These are phyloP conservation scores for Cladosporium sphaerospermum DNA, from an alignment of 2,329 filamentous ascomycete genomes.

Conservation along the genomic window DNA sequence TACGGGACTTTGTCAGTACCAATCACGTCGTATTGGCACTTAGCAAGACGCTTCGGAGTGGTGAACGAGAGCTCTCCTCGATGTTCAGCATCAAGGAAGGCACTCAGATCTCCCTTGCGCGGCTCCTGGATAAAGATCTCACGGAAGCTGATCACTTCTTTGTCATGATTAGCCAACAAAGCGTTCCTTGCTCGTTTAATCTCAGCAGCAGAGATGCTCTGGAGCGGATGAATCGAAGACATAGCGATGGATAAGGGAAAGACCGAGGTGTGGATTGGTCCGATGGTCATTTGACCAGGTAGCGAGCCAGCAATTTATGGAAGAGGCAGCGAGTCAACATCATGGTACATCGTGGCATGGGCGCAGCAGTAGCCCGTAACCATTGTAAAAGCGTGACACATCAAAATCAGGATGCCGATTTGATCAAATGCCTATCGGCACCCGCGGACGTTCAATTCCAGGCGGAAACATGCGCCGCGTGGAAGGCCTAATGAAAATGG, in stretches of 20 bases:
- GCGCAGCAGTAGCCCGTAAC: too few species aligned
- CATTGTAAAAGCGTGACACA: too few species aligned
- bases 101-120: conserved; percentile 23
- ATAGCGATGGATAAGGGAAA: neutral
- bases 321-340: too few species aligned
- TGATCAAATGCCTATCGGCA: too few species aligned
- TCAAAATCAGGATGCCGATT: too few species aligned
- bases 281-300: too few species aligned
- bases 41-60: conserved; percentile 40
- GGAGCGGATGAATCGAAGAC: neutral
- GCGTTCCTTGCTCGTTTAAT: neutral
- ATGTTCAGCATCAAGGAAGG: conserved; percentile 28
- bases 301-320: too few species aligned
- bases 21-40: conserved; percentile 53
- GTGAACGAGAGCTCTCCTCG: conserved; percentile 19
- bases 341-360: too few species aligned
- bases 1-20: conserved; percentile 44
- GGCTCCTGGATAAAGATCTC: conserved; percentile 28
- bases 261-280: too few species aligned
- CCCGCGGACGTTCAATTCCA: too few species aligned
- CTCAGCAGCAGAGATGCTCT: neutral
- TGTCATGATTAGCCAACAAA: neutral
- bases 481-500: too few species aligned
- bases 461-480: too few species aligned
- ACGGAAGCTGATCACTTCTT: conserved; percentile 19